Base-by-base conservation (phyloP, 345 rosid genomes). In the Geranium rotundifolium region DNA sequence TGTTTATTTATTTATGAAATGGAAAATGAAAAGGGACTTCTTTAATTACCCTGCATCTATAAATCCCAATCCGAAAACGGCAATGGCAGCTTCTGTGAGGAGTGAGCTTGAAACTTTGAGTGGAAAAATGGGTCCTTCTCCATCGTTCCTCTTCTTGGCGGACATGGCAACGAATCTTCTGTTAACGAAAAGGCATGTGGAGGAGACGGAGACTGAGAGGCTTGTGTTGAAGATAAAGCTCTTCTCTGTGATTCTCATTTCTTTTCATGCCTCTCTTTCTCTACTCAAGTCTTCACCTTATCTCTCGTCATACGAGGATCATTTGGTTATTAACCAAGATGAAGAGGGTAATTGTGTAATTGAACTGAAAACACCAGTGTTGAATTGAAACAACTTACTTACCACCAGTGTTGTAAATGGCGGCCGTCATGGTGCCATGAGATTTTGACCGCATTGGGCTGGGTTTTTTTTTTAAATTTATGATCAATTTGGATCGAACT, bases 41-140 rank as follows among this genome's bases (percentile, higher is more conserved):
- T 4, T 34, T 19, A 5, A 2, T 66, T 79, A 89, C 93, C 96
- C 96, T 2, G 96, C 89, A 75, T 92, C 95, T 10, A 92, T 61
- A 66, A 87, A 84, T 23, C 96, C 95, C 20, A 92, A 68, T 18
- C 88, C 85, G 9, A 82, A 69, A 54, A 85, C 66, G 12, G 77
- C 76, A 49, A 81, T 55, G 8, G 71, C 81, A 66, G 96, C 76
- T 52, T 56, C 66, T 30, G 81, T 77, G 8, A 78, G 58, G 58
- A 61, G 30, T 1, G 72, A 56, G 9, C 57, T 64, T 17, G 76
- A 41, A 57, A 60, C 31, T 59, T 37, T 68, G 13, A 59, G 19
- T 7, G 65, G 57, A 18, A 59, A 66, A 1, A 29, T 20, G 41
- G 50, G 57, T 4, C 7, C 34, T 1, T 18, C 20, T 1, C 0